Conservation (phyloP, 2,329 filamentous ascomycete species). For the Cladophialophora psammophila region DNA sequence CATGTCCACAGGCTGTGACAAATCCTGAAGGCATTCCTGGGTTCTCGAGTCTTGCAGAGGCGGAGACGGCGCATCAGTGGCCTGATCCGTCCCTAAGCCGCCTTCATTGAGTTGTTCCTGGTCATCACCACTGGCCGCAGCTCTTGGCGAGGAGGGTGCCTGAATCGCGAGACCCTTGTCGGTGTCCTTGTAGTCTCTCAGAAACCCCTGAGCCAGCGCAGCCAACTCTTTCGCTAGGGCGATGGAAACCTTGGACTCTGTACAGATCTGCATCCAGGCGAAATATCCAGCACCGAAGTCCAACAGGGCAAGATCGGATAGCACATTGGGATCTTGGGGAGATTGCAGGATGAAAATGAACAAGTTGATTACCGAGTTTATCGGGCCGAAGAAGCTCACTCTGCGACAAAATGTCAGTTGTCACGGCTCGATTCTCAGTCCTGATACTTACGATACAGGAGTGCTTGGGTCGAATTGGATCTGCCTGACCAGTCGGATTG, state of each 20-base stretch:
- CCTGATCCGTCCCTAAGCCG: too few relatives aligned
- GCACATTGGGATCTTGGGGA: background rate
- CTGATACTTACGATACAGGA: conserved; percentile 13
- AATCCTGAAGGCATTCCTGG: too few relatives aligned
- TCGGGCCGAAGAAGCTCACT: conserved; percentile 6
- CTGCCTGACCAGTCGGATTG: conserved; percentile 15
- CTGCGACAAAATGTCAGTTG: conserved; percentile 1
- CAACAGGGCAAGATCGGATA: conserved; percentile 6
- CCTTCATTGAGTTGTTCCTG: too few relatives aligned
- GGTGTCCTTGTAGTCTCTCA: background rate
- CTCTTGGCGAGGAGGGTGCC: too few relatives aligned
- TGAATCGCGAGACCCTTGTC: background rate
- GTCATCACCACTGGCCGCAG: too few relatives aligned
- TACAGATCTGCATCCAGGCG: background rate
- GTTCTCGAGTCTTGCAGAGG: background rate
- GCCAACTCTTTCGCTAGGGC: conserved; percentile 5
- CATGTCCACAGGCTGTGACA: too few relatives aligned
- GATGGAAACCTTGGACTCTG: background rate
- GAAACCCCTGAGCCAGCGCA: background rate
- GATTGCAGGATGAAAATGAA: conserved; percentile 14
- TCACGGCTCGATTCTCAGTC: background rate
- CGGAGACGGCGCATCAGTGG: too few relatives aligned
- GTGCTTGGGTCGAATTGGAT: conserved; percentile 14
- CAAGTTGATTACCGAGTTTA: conserved; percentile 16
- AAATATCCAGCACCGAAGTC: conserved; percentile 13